Conservation (phyloP, 805 yeast genomes). For the Yarrowia phangngaensis region DNA sequence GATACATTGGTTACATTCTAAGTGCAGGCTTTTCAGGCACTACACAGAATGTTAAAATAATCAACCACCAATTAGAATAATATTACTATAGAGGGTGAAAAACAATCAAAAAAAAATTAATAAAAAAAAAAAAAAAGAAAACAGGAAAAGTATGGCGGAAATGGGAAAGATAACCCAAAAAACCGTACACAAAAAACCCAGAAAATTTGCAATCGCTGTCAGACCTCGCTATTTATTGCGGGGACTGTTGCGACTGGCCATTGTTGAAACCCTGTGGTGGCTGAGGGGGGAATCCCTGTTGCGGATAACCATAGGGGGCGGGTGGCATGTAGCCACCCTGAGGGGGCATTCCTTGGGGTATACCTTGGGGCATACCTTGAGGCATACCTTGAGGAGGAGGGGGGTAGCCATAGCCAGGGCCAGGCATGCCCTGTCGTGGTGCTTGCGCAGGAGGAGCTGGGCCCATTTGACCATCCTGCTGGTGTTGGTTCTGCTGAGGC, state of each 20-base stretch:
- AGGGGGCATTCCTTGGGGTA: slow-evolving; percentile 27
- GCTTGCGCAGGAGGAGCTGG: slow-evolving; percentile 18
- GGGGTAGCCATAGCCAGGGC: slow-evolving; percentile 29
- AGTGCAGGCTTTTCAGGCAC: no score
- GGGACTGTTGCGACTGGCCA: slow-evolving; percentile 26
- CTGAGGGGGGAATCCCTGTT: slow-evolving; percentile 24
- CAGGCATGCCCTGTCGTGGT: slow-evolving; percentile 22
- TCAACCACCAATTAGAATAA: slow-evolving; percentile 16
- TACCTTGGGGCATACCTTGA: no score
- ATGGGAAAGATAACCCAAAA: slow-evolving; percentile 22
- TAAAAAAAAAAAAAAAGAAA: slow-evolving; percentile 3
- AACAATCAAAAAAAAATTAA: slow-evolving; percentile 1
- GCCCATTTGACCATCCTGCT: slow-evolving; percentile 9
- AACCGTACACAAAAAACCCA: slow-evolving; percentile 26
- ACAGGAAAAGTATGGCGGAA: slow-evolving; percentile 18
- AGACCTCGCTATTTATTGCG: slow-evolving; percentile 20
- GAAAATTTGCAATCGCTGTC: slow-evolving; percentile 16
- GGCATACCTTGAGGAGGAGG: slow-evolving; percentile 28
- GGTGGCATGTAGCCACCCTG: slow-evolving; percentile 28
- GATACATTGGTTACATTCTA: no score
- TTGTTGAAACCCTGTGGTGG: slow-evolving; percentile 26
- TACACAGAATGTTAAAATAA: no score
- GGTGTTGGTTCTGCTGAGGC: slow-evolving; percentile 25
- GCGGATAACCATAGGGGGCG: slow-evolving; percentile 20
- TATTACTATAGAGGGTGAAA: slow-evolving; percentile 19